Base-by-base conservation (phyloP, 176 grass and related monocot genomes). In the bread wheat (Triticum aestivum) region DNA sequence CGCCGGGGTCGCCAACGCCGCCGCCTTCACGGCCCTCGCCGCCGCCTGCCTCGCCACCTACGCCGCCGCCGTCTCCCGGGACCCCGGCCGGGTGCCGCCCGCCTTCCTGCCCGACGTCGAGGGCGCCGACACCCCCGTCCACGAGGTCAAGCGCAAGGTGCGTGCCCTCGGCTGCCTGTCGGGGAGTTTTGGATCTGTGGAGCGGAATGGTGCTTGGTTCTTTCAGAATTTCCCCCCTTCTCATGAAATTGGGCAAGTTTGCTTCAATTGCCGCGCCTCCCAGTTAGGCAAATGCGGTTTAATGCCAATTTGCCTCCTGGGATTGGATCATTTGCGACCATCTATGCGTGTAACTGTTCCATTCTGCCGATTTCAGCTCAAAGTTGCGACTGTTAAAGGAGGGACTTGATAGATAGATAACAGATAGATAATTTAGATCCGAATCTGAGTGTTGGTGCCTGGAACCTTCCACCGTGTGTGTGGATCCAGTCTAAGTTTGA, bases 61-160 rank as follows among this genome's bases (percentile, higher is more conserved):
- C 77, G 78, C 82, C 44, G 78, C 88, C 37, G 95, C 93, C 17
- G 91, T 93, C 17, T 14, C 90, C 30, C 82, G 82, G 73, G 95
- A 98, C 75, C 95, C 93, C 7, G 95, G 95, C 15, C 87, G 87
- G 65, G 95, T 98, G 24, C 95, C 95, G 8, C 59, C 86, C 3
- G 82, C 86, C 7, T 98, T 93, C 78, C 61, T 75, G 44, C 95
- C 93, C 27, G 89, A 95, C 64, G 82, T 98, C 65, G 93, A 98
- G 91, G 91, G 88, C 63, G 34, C 89, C 24, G 75, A 87, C 14
- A 90, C 34, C 54, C 72, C 89, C 80, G 69, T 98, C 78, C 91
- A 98, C 65, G 93, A 95, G 80, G 93, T 95, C 87, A 98, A 98
- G 91, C 81, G 94, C 67, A 96, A 96, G 91, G 94, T 96, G 69